Percentiles rank a stretch among this genome's conserved stretches.
Evolutionary conservation across 371 early-diverging fungal genomes (phyloP).

Genomic region (Rhizopus sp.): DNA sequence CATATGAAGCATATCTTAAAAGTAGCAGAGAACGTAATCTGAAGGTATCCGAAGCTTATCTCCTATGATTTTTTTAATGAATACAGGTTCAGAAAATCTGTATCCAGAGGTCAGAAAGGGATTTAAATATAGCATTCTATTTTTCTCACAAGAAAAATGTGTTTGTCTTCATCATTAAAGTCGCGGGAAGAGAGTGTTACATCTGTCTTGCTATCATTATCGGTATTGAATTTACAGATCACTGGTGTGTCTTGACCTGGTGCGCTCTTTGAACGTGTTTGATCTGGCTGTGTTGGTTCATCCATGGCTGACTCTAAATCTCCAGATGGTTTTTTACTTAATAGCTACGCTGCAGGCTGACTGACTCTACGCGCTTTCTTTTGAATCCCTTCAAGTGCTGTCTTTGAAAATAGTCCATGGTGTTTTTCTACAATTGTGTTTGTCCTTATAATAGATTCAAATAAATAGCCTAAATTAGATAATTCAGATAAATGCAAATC

Average conservation of each 20-base stretch:
- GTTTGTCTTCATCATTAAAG: conserved; percentile 28
- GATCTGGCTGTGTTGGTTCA: neutral
- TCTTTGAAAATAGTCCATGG: neutral
- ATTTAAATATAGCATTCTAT: conserved; percentile 19
- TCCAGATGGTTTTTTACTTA: too few relatives aligned
- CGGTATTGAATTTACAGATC: conserved; percentile 19
- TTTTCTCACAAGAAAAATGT: conserved; percentile 40
- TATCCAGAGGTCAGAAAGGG: conserved; percentile 38
- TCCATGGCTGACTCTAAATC: too few relatives aligned
- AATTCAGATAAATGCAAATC: conserved; percentile 25
- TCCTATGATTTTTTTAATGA: conserved; percentile 44
- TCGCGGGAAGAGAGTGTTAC: conserved; percentile 9
- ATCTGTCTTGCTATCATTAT: neutral
- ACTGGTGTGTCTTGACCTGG: conserved; percentile 10
- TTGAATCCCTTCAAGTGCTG: neutral
- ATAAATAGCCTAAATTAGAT: conserved; percentile 34
- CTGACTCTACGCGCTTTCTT: conserved; percentile 1
- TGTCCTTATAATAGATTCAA: conserved; percentile 31
- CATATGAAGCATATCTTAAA: conserved; percentile 38
- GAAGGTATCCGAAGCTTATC: conserved; percentile 34
- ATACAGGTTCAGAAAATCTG: conserved; percentile 43
- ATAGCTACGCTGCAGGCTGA: neutral
- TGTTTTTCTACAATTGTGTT: conserved; percentile 26
- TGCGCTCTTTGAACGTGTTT: neutral
- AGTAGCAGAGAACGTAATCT: conserved; percentile 37